A percentile compares a stretch with the other conserved stretches of the same genome.
Evolutionary conservation across 1,284 basidiomycete species (phyloP).

Genomic region (Cryptococcus sp.): DNA sequence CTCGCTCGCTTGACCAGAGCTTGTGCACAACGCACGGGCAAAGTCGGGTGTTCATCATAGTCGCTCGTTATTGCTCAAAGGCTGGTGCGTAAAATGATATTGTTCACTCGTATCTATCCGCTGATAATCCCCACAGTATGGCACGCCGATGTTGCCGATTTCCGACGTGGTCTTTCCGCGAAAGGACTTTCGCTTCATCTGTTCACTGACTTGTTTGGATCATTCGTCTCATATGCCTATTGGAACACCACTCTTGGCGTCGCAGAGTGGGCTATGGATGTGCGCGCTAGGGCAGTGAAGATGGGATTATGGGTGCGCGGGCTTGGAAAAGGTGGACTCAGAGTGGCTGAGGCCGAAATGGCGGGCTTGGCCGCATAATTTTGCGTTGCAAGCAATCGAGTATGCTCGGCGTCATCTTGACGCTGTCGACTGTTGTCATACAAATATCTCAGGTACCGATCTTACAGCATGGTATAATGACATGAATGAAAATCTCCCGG

Average conservation of each 20-base stretch:
- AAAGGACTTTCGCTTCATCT: constrained; percentile 29
- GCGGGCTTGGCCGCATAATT: constrained; percentile 34
- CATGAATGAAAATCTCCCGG: no score
- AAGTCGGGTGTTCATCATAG: constrained; percentile 85
- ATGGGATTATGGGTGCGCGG: constrained; percentile 64
- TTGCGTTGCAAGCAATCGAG: no score
- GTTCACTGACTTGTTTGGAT: constrained; percentile 17
- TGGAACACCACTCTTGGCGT: constrained; percentile 40
- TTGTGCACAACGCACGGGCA: constrained; percentile 61
- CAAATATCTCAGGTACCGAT: no score
- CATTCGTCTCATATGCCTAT: constrained; percentile 32
- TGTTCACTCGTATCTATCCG: neutral
- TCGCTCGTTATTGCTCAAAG: constrained; percentile 81
- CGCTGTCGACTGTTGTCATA: no score
- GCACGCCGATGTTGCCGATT: constrained; percentile 63
- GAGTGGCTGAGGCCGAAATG: constrained; percentile 36
- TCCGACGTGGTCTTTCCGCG: constrained; percentile 11
- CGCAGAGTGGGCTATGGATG: constrained; percentile 61
- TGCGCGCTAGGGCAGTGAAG: constrained; percentile 64
- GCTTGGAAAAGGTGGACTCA: constrained; percentile 38
- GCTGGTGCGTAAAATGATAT: constrained; percentile 28
- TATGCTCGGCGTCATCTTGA: no score
- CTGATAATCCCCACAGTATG: constrained; percentile 65
- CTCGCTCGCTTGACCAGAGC: constrained; percentile 62
- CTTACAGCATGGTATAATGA: no score